Evolutionary conservation across 148 eudicot species (phyloP), one percentile per base, ranked within the genome.

Genomic region (Beta vulgaris): DNA sequence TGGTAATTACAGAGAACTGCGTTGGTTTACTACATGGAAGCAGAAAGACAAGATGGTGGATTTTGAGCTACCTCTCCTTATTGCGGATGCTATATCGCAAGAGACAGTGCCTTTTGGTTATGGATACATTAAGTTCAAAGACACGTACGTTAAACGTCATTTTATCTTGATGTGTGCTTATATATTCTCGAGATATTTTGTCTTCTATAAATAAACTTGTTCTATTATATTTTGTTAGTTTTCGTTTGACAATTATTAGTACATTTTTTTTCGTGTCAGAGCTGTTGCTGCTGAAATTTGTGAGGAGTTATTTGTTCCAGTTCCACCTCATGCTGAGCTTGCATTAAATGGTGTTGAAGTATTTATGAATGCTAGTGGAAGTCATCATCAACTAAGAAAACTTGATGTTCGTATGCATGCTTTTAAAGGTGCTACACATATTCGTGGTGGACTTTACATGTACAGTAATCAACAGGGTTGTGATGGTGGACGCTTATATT

Each of bases 281-380:
- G 86, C 87, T 77, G 92, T 93, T 83, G 94, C 94, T 58, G 98
- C 98, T 79, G 98, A 93, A 88, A 87, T 93, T 73, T 93, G 94
- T 72, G 98, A 93, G 81, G 97, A 93, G 79, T 93, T 93, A 49
- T 91, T 93, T 76, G 82, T 84, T 78, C 92, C 98, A 35, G 79
- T 77, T 59, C 90, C 97, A 44, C 91, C 94, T 74, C 98, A 93
- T 82, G 78, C 92, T 5, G 91, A 93, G 88, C 94, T 91, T 83
- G 96, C 98, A 72, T 72, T 91, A 82, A 88, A 87, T 83, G 97
- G 98, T 68, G 97, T 93, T 74, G 97, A 93, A 78, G 92, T 93
- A 51, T 93, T 93, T 73, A 79, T 94, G 93, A 94, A 95, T 88
- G 98, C 98, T 61, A 95, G 98, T 82, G 98, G 96, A 84, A 95